Conservation (phyloP, 768 basidiomycete species). For the Kondoa subrosea region DNA sequence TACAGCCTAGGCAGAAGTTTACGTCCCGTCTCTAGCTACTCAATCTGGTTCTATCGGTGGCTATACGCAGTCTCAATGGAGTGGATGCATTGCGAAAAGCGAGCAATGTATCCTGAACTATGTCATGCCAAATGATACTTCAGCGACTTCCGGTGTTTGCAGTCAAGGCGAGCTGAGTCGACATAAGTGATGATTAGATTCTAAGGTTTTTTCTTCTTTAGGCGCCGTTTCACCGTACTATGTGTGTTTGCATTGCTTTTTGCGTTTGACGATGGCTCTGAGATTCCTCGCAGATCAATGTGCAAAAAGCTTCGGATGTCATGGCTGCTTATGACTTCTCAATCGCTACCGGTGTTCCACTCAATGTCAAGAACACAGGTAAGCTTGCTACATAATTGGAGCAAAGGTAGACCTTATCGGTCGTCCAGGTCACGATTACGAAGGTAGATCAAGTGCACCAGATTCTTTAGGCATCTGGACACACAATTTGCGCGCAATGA, state of each 20-base stretch:
- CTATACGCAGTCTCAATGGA: background rate
- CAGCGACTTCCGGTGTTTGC: background rate
- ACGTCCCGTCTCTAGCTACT: background rate
- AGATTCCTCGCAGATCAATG: too few relatives aligned
- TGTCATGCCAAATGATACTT: background rate
- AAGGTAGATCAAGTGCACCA: background rate
- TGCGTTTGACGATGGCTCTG: background rate
- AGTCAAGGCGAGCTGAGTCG: background rate
- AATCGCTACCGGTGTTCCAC: background rate
- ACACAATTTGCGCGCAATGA: background rate
- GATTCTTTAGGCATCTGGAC: background rate
- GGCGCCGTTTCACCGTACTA: too few relatives aligned
- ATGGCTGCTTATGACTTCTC: background rate
- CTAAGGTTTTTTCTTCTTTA: background rate
- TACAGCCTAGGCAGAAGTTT: background rate
- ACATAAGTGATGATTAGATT: background rate
- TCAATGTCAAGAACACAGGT: slow-evolving; percentile 2
- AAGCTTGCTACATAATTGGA: too few relatives aligned
- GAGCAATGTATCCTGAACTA: background rate
- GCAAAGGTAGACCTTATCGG: background rate
- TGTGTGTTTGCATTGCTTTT: too few relatives aligned
- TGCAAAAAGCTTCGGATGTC: background rate
- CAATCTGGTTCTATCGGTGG: background rate
- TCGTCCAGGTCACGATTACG: background rate
- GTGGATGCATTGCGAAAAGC: background rate